Base-by-base conservation (phyloP, 345 rosid genomes). In the Punica granatum region DNA sequence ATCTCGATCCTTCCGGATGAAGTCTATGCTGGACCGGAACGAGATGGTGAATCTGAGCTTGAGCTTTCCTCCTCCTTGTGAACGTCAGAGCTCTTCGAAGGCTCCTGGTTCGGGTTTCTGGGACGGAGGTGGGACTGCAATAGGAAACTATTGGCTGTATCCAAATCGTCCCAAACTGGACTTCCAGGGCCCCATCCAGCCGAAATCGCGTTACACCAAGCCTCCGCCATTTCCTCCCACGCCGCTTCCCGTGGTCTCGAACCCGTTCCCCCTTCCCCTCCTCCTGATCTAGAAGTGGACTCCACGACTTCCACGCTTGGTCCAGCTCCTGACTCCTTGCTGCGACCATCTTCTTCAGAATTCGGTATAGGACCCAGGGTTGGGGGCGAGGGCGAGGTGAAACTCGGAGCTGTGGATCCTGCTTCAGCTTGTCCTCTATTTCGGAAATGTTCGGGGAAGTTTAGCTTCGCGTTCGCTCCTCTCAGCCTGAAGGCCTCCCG, bases 111-210 rank as follows among this genome's bases (percentile, higher is more conserved):
- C 34, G 34, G 32, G 30, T 56, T 30, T 33, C 34, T 26, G 19
- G 35, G 85, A 75, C 60, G 84, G 61, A 88, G 81, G 15, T 83
- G 81, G 51, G 88, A 80, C 36, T 75, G 84, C 42, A 81, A 32
- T 8, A 82, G 71, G 49, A 86, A 75, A 72, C 74, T 81, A 75
- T 79, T 81, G 28, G 71, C 66, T 25, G 81, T 64, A 66, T 92
- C 97, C 69, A 94, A 68, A 71, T 92, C 93, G 78, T 92, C 98
- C 98, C 98, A 90, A 0, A 90, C 90, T 23, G 98, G 81, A 72
- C 96, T 90, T 15, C 86, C 97, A 14, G 97, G 97, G 51, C 93
- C 96, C 97, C 97, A 88, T 58, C 88, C 97, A 36, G 80, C 84
- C 30, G 85, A 89, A 72, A 90, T 85, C 32, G 92, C 86, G 81